Conservation (phyloP, 1,284 basidiomycete genomes). For the Tremellales sp. region DNA sequence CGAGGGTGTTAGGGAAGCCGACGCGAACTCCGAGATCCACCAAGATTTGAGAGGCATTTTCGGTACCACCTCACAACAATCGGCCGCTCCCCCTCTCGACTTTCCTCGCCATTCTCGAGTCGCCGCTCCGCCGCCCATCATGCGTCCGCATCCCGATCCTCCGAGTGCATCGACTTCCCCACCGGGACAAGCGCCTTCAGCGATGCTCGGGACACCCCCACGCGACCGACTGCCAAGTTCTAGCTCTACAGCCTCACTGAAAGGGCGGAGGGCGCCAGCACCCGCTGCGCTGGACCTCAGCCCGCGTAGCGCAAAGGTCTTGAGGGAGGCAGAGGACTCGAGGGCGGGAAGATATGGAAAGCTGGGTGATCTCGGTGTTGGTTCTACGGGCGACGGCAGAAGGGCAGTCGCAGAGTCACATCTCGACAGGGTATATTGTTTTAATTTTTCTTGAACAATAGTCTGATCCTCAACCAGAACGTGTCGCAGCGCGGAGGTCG, state of each 20-base stretch:
- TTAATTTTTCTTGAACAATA: neutral
- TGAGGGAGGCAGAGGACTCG: neutral
- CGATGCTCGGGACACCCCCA: slow-evolving; percentile 1
- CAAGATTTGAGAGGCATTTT: no score
- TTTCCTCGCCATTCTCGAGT: no score
- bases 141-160: no score
- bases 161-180: slow-evolving; percentile 4
- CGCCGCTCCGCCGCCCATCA: no score
- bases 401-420: neutral
- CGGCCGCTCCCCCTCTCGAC: no score
- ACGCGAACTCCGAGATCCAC: no score
- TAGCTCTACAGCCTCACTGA: slow-evolving; percentile 22
- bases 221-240: slow-evolving; percentile 19
- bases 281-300: slow-evolving; percentile 39
- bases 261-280: slow-evolving; percentile 34
- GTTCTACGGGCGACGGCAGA: neutral
- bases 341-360: slow-evolving; percentile 6
- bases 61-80: no score
- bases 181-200: neutral
- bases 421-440: slow-evolving; percentile 1
- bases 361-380: slow-evolving; percentile 2
- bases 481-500: slow-evolving; percentile 3
- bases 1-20: no score
- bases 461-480: neutral
- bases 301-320: slow-evolving; percentile 16